Conservation (phyloP, 2,329 filamentous ascomycete species). For the Exserohilum turcica region DNA sequence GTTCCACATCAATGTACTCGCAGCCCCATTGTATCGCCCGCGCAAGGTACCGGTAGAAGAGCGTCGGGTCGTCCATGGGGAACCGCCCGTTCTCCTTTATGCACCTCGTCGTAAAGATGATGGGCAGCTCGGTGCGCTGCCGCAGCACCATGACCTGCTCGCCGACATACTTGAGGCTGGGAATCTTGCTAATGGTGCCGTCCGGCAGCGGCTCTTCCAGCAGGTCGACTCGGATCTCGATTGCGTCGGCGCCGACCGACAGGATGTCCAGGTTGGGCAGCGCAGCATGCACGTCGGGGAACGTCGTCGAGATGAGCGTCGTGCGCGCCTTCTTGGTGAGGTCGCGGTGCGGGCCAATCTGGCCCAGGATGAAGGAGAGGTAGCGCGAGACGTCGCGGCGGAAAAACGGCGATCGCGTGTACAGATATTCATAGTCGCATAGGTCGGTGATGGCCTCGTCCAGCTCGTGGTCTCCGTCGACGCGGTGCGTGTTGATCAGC, state of each 20-base stretch:
- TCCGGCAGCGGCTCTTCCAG: constrained; percentile 72
- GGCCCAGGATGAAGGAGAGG: constrained; percentile 77
- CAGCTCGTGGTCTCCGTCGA: constrained; percentile 66
- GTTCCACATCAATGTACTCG: constrained; percentile 87
- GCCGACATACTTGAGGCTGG: constrained; percentile 82
- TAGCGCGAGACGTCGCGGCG: constrained; percentile 79
- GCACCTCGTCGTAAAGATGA: constrained; percentile 86
- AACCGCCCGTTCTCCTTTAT: constrained; percentile 82
- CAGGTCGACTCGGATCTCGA: constrained; percentile 83
- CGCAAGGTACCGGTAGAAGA: constrained; percentile 81
- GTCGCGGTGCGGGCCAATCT: constrained; percentile 77
- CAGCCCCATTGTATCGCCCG: constrained; percentile 87
- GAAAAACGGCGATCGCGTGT: constrained; percentile 73
- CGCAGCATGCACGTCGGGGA: constrained; percentile 81
- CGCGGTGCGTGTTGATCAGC: constrained; percentile 76
- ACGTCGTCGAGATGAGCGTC: constrained; percentile 86
- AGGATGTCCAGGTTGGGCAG: constrained; percentile 85
- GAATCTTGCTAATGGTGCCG: constrained; percentile 64
- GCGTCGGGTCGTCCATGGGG: constrained; percentile 75
- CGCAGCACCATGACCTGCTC: constrained; percentile 84
- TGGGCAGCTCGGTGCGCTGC: constrained; percentile 84
- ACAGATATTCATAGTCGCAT: constrained; percentile 87
- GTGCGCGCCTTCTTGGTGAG: constrained; percentile 78
- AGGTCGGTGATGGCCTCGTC: constrained; percentile 66
- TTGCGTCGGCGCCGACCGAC: constrained; percentile 83